phyloP scores from a whole-genome alignment of 805 yeast species.

The Scheffersomyces stipitis region DNA sequence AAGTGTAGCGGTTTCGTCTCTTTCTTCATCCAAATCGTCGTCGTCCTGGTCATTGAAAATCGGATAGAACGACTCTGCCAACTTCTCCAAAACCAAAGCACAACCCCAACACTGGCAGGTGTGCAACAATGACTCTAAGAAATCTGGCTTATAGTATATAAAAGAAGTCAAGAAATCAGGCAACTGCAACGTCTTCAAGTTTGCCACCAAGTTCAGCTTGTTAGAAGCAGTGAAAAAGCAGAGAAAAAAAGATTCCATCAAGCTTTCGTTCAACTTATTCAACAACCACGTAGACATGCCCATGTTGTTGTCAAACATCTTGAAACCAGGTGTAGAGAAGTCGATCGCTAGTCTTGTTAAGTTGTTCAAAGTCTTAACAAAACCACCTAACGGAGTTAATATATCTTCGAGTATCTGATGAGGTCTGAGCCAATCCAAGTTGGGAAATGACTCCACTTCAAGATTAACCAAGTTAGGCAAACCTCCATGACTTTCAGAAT shows the following conservation, averaged over 20 bases:
- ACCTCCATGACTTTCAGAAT: constrained; percentile 20
- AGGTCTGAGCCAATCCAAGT: constrained; percentile 35
- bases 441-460: constrained; percentile 31
- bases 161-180: constrained; percentile 38
- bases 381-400: constrained; percentile 31
- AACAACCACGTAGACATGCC: constrained; percentile 28
- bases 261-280: constrained; percentile 31
- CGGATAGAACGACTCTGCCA: constrained; percentile 22
- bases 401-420: constrained; percentile 30
- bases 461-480: constrained; percentile 30
- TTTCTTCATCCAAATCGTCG: constrained; percentile 1
- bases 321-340: constrained; percentile 35
- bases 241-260: constrained; percentile 37
- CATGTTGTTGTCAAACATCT: constrained; percentile 34
- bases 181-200: constrained; percentile 24
- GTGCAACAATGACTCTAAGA: constrained; percentile 32
- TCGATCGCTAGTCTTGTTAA: constrained; percentile 27
- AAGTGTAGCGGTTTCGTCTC: constrained; percentile 11
- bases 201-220: constrained; percentile 7
- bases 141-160: constrained; percentile 37
- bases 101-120: constrained; percentile 40
- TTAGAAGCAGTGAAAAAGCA: constrained; percentile 15
- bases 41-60: constrained; percentile 11
- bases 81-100: constrained; percentile 21
- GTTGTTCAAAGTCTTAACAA: constrained; percentile 23